Conservation (phyloP, 2,329 filamentous ascomycete species). For the Tricladium varicosporioides region DNA sequence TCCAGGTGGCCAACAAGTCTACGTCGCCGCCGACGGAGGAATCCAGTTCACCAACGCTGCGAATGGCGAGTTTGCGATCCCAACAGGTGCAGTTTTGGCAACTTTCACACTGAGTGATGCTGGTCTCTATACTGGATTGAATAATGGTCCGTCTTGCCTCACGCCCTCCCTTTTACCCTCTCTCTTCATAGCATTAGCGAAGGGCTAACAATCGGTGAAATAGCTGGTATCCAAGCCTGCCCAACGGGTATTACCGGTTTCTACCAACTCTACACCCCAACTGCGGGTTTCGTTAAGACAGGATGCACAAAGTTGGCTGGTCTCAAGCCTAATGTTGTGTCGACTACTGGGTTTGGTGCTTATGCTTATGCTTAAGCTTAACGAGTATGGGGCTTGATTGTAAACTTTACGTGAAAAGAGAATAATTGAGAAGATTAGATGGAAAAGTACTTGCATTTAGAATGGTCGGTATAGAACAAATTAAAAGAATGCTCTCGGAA, state of each 20-base stretch:
- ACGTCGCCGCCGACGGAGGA: constrained; percentile 51
- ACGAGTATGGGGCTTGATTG: too few species aligned
- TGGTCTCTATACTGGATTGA: too few species aligned
- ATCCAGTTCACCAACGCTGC: constrained; percentile 57
- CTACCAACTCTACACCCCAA: constrained; percentile 31
- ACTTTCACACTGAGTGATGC: not conserved
- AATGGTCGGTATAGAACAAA: too few species aligned
- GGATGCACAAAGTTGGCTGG: constrained; percentile 37
- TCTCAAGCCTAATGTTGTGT: constrained; percentile 26
- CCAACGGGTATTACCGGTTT: constrained; percentile 23
- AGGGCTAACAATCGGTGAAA: not conserved
- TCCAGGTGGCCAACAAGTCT: constrained; percentile 62
- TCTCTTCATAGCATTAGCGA: not conserved
- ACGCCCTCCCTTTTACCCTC: constrained; percentile 8
- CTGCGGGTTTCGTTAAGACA: constrained; percentile 26
- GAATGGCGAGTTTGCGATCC: constrained; percentile 48
- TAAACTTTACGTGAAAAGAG: too few species aligned
- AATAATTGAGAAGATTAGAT: too few species aligned
- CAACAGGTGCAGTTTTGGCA: constrained; percentile 46
- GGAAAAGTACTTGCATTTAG: too few species aligned
- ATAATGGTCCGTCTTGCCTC: too few species aligned
- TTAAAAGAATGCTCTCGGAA: too few species aligned
- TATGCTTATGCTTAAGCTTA: too few species aligned
- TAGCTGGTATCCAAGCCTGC: constrained; percentile 31
- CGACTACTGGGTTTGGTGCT: too few species aligned